Base-by-base conservation (phyloP, 2,329 filamentous ascomycete genomes). In the Aspergillus brasiliensis region DNA sequence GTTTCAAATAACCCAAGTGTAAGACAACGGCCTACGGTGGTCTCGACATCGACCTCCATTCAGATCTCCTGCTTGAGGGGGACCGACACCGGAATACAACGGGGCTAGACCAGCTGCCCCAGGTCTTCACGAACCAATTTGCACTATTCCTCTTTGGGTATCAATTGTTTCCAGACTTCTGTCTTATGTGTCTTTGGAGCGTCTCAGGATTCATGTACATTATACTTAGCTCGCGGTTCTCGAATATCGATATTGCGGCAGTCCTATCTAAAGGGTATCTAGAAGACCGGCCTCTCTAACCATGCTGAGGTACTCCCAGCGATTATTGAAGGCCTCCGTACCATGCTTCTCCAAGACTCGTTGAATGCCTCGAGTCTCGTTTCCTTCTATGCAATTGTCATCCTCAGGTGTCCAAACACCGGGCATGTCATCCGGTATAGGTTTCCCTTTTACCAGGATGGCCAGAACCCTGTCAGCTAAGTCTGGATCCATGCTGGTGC, bases 391-490 rank as follows among this genome's bases (percentile, higher is more conserved):
- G 21, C 67, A 67, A 28, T 69, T 61, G 58, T 83, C 81, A 58
- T 83, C 81, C 40, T 76, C 70, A 8, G 72, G 61, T 6, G 80
- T 82, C 81, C 81, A 83, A 17, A 82, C 76, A 4, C 81, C 81
- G 15, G 62, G 73, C 56, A 78, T 73, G 54, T 80, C 61, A 11
- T 68, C 56, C 0, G 81, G 80, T 19, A 82, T 73, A 1, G 63
- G 66, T 15, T 74, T 67, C 4, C 74, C 74, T 23, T 64, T 63
- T 19, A 55, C 61, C 19, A 78, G 62, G 52, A 66, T 62, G 15
- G 69, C 66, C 8, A 80, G 65, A 2, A 78, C 74, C 23, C 68
- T 65, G 59, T 77, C 73, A 4, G 77, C 77, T 54, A 78, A 62
- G 44, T 66, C 57, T 37, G 71, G 67, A 37, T 78, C 72, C 75